A percentile compares a stretch with the other conserved stretches of the same genome.
Evolutionary conservation across 768 basidiomycete species (phyloP).

Genomic region (Boletus patriciae): DNA sequence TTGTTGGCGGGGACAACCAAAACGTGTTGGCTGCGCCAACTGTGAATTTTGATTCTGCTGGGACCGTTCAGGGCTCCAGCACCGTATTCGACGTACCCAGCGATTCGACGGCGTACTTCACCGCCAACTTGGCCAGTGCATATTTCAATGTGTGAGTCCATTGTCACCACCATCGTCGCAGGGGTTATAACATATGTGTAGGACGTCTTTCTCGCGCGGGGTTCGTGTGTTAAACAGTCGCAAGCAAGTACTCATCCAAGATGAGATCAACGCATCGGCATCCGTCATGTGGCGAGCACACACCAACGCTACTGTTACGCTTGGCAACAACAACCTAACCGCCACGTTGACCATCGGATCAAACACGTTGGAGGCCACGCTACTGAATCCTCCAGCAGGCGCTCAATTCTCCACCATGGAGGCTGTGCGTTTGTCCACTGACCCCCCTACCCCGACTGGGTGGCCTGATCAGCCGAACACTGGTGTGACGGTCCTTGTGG

Average conservation of each 20-base stretch:
- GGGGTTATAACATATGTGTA: conserved; percentile 31
- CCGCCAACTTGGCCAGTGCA: conserved; percentile 73
- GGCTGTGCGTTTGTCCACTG: conserved; percentile 57
- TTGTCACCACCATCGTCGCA: neutral
- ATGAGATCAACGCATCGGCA: conserved; percentile 70
- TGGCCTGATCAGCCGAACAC: conserved; percentile 71
- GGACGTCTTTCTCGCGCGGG: conserved; percentile 78
- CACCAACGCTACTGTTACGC: conserved; percentile 84
- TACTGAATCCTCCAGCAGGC: conserved; percentile 66
- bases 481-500: conserved; percentile 75
- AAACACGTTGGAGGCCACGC: conserved; percentile 61
- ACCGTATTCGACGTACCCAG: conserved; percentile 65
- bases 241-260: conserved; percentile 88
- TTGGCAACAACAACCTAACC: conserved; percentile 53
- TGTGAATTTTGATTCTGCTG: conserved; percentile 49
- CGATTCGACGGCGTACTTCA: conserved; percentile 79
- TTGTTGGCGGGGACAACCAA: conserved; percentile 78
- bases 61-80: conserved; percentile 80
- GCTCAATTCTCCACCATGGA: conserved; percentile 58
- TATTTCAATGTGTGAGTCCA: conserved; percentile 68
- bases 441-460: conserved; percentile 61
- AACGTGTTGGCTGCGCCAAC: conserved; percentile 67
- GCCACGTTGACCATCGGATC: conserved; percentile 76
- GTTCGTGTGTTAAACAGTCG: conserved; percentile 80
- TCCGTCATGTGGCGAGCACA: conserved; percentile 89